Conservation (phyloP, 805 yeast species). For the Cyberlindnera amylophila region DNA sequence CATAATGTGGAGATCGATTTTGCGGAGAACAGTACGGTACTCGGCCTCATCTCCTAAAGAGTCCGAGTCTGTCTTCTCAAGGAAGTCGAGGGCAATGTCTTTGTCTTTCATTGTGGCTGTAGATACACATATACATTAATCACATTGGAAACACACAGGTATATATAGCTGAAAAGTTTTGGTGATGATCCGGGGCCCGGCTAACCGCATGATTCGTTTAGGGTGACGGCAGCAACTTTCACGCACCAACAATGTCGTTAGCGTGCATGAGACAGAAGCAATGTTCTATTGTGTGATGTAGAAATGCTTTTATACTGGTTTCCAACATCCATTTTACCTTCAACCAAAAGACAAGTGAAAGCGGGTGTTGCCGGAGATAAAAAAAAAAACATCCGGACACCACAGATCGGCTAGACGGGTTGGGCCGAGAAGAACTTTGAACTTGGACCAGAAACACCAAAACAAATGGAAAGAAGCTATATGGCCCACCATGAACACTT, state of each 20-base stretch:
- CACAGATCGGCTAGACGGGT: background rate
- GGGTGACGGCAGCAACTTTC: background rate
- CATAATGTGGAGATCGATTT: conserved; percentile 16
- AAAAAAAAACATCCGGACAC: conserved; percentile 1
- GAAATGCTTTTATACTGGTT: too few species aligned
- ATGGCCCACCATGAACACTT: conserved; percentile 1
- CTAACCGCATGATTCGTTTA: conserved; percentile 5
- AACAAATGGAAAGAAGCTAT: too few species aligned
- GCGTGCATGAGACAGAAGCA: too few species aligned
- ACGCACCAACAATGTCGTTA: too few species aligned
- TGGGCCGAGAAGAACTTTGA: background rate
- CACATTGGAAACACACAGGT: too few species aligned
- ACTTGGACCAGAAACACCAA: too few species aligned
- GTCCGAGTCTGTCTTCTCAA: background rate
- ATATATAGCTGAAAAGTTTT: too few species aligned
- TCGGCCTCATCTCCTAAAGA: background rate
- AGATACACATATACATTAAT: too few species aligned
- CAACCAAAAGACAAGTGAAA: too few species aligned
- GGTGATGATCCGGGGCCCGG: too few species aligned
- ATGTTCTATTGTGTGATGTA: too few species aligned
- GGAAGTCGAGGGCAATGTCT: conserved; percentile 5
- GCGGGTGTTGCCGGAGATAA: background rate
- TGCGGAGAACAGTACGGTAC: conserved; percentile 9
- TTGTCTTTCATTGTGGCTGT: conserved; percentile 5
- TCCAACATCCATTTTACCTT: too few species aligned